Evolutionary conservation across 345 rosid genomes (phyloP), one percentile per base, ranked within the genome.

Genomic region (Fremontodendron californicum): DNA sequence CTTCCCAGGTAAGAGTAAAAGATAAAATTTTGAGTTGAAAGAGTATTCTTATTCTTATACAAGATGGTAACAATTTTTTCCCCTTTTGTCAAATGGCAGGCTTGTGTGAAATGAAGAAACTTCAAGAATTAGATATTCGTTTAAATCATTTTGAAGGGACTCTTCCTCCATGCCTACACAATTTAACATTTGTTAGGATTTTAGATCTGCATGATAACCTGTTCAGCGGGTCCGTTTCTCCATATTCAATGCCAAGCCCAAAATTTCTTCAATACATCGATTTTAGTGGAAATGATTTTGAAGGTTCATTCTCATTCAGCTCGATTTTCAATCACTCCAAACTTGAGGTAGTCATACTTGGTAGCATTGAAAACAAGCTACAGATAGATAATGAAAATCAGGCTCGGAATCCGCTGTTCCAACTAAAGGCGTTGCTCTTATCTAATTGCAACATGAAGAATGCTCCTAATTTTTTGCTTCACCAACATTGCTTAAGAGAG

Each of bases 291-390:
- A 82, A 78, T 7, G 21, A 5, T 3, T 81, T 81, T 1, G 15
- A 74, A 33, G 49, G 77, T 18, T 40, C 46, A 2, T 11, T 71
- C 51, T 64, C 77, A 35, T 39, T 81, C 29, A 25, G 51, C 31
- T 43, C 72, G 4, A 54, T 77, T 9, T 54, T 37, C 9, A 78
- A 61, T 63, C 80, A 42, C 29, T 77, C 84, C 27, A 81, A 67
- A 5, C 81, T 81, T 12, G 71, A 48, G 73, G 10, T 25, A 40
- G 0, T 40, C 18, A 23, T 40, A n/a, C 49, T 66, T 57, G n/a
- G 40, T 2, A 18, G 9, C 0, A 9, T 5, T 15, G 58, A 12
- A 27, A 73, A 27, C 35, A 57, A 3, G 2, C 21, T 79, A 13
- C 40, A 52, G 54, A 9, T 48, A 0, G 70, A 58, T 40, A 21